Evolutionary conservation across 2,329 filamentous ascomycete genomes (phyloP).

Genomic region (Xylaria arbuscula): DNA sequence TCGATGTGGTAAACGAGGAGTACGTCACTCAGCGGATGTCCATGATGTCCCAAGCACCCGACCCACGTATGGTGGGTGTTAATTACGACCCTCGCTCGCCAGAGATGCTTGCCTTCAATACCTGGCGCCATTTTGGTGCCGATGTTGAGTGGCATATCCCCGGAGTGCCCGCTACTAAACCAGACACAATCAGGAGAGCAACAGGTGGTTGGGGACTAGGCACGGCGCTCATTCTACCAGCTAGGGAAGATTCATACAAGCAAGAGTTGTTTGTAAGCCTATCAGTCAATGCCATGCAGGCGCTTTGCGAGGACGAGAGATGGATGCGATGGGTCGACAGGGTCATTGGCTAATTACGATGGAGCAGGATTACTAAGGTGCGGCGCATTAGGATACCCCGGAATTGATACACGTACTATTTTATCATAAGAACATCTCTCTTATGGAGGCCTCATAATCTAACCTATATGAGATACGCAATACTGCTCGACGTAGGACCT

Average conservation of each 20-base stretch:
- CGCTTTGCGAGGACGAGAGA: slow-evolving; percentile 47
- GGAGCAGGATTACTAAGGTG: slow-evolving; percentile 33
- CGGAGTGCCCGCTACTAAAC: slow-evolving; percentile 52
- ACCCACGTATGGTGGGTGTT: slow-evolving; percentile 56
- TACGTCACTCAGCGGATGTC: slow-evolving; percentile 54
- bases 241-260: slow-evolving; percentile 42
- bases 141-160: slow-evolving; percentile 54
- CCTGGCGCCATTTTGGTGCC: slow-evolving; percentile 58
- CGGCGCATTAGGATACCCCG: slow-evolving; percentile 40
- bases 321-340: slow-evolving; percentile 51
- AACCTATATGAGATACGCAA: slow-evolving; percentile 13
- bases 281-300: slow-evolving; percentile 48
- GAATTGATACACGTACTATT: slow-evolving; percentile 32
- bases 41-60: slow-evolving; percentile 52
- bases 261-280: slow-evolving; percentile 52
- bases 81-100: slow-evolving; percentile 56
- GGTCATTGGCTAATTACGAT: slow-evolving; percentile 46
- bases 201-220: slow-evolving; percentile 49
- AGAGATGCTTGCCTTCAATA: slow-evolving; percentile 57
- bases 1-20: slow-evolving; percentile 55
- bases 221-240: slow-evolving; percentile 50
- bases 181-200: slow-evolving; percentile 51
- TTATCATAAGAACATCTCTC: slow-evolving; percentile 14
- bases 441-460: slow-evolving; percentile 6
- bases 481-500: slow-evolving; percentile 14